Conservation (phyloP, 164 flowering plant genomes). For the Vitis vinifera region ASM3070453v1 NC_081805.1:1240501-1241000, state of each 20-base stretch:
- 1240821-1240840: background rate
- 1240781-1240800: no score
- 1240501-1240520: no score
- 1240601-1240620: no score
- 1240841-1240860: background rate
- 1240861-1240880: background rate
- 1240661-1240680: background rate
- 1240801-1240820: no score
- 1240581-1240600: no score
- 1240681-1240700: background rate
- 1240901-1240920: slow-evolving; percentile 54
- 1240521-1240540: no score
- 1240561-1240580: no score
- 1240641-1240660: no score
- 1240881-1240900: slow-evolving; percentile 56
- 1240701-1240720: background rate
- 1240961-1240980: slow-evolving; percentile 97
- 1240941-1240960: slow-evolving; percentile 89
- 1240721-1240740: background rate
- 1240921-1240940: slow-evolving; percentile 86
- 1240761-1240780: background rate
- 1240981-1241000: slow-evolving; percentile 97
- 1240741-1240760: background rate
- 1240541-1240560: no score
- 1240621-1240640: no score